These are phyloP conservation scores for Kodamaea leandrae DNA, from an alignment of 805 yeast genomes.

Conservation along the genomic window DNA sequence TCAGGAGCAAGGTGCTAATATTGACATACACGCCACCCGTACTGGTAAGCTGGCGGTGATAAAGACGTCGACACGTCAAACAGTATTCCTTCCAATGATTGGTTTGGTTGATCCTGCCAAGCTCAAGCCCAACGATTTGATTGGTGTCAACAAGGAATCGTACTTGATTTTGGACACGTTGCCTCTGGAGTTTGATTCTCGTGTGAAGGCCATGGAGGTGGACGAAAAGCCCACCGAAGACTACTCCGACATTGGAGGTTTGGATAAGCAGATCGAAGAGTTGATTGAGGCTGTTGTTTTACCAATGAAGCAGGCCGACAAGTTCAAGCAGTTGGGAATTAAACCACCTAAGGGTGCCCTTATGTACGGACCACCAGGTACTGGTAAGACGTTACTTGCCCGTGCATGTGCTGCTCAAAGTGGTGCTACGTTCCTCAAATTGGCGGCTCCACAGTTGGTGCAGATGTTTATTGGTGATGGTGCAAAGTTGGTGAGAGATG, in stretches of 20 bases:
- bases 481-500: conserved; percentile 45
- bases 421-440: conserved; percentile 44
- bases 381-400: conserved; percentile 47
- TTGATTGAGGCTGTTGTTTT: conserved; percentile 96
- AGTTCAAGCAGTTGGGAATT: conserved; percentile 89
- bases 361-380: conserved; percentile 51
- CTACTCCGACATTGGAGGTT: conserved; percentile 95
- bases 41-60: conserved; percentile 97
- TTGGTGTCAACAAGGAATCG: conserved; percentile 97
- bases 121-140: conserved; percentile 96
- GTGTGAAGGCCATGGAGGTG: conserved; percentile 99
- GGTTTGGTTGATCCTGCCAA: conserved; percentile 90
- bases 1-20: conserved; percentile 88
- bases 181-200: conserved; percentile 95
- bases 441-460: conserved; percentile 47
- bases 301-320: conserved; percentile 98
- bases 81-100: conserved; percentile 91
- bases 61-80: conserved; percentile 95
- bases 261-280: conserved; percentile 97
- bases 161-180: conserved; percentile 88
- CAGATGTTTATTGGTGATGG: conserved; percentile 50
- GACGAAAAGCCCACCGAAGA: conserved; percentile 98
- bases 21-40: conserved; percentile 87
- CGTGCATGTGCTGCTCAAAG: conserved; percentile 49
- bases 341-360: conserved; percentile 55